Base-by-base conservation (phyloP, 2,329 filamentous ascomycete genomes). In the Penicillium corylophilum region DNA sequence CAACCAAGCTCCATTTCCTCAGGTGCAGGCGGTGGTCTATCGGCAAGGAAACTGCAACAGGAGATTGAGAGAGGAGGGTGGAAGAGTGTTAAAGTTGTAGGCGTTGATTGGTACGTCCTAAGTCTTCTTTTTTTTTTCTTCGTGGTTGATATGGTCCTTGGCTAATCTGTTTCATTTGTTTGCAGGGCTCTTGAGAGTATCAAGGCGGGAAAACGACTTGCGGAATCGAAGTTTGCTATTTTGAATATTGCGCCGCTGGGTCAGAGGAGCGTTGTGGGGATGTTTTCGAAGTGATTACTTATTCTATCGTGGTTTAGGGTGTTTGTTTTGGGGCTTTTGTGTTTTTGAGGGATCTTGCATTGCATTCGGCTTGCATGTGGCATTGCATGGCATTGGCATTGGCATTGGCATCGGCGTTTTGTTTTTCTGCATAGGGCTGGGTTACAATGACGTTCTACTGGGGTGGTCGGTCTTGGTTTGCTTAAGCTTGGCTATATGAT, bases 121-220 rank as follows among this genome's bases (percentile, higher is more conserved):
- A n/a, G n/a, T n/a, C n/a, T n/a, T n/a, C n/a, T n/a, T n/a, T n/a
- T n/a, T n/a, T n/a, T 55, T 28, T 39, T 33, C 50, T 48, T 23
- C 9, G 55, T 38, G 53, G 51, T 20, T 60, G 44, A 48, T 18
- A 47, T 20, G n/a, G 28, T 46, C 43, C 8, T 23, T 8, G 28
- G 46, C 55, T 68, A 44, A 64, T 59, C 57, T 3, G 5, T 3
- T 62, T 75, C 74, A 54, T 20, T 41, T 31, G 51, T 50, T 31
- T 46, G 15, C 51, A 89, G 88, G 89, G 83, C 89, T 5, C 73
- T 95, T n/a, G 89, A 95, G 67, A 92, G 90, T 68, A 79, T 96
- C 60, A 88, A 87, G 60, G 84, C 81, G 1, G 87, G 86, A 3
- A 89, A 83, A 67, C 79, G 91, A 49, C 77, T 95, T 38, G 79